These are phyloP conservation scores for Phtheirospermum japonicum DNA, from an alignment of 257 asterid genomes.

Conservation along the genomic window DNA sequence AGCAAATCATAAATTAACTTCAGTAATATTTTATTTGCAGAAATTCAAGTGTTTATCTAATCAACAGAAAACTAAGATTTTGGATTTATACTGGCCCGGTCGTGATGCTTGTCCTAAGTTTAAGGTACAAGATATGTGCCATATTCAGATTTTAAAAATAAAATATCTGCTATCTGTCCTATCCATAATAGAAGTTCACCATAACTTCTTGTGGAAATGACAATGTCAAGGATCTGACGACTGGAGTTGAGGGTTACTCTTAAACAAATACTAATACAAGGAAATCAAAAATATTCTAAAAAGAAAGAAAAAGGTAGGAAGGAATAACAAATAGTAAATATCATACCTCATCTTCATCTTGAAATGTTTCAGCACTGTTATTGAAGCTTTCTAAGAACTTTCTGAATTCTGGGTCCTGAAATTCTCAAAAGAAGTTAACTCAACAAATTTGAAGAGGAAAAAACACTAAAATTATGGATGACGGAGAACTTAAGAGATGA, in stretches of 20 bases:
- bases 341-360: slow-evolving; percentile 59
- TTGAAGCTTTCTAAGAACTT: slow-evolving; percentile 62
- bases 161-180: neutral
- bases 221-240: neutral
- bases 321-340: slow-evolving; percentile 21
- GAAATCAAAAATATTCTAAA: neutral
- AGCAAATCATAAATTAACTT: slow-evolving; percentile 18
- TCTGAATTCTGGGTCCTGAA: slow-evolving; percentile 80
- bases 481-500: slow-evolving; percentile 6
- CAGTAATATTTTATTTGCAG: slow-evolving; percentile 6
- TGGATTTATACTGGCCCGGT: slow-evolving; percentile 18
- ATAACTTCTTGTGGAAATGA: neutral
- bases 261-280: neutral
- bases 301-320: neutral
- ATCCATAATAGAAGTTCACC: neutral
- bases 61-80: slow-evolving; percentile 13
- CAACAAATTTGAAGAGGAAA: slow-evolving; percentile 10
- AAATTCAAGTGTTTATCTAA: slow-evolving; percentile 2
- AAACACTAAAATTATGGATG: neutral
- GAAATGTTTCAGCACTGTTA: slow-evolving; percentile 35
- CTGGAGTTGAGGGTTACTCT: neutral
- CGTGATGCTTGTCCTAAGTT: neutral
- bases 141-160: slow-evolving; percentile 9
- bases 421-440: slow-evolving; percentile 29
- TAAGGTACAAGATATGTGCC: neutral